Conservation (phyloP, 768 basidiomycete species). For the Pisolithus tinctorius region DNA sequence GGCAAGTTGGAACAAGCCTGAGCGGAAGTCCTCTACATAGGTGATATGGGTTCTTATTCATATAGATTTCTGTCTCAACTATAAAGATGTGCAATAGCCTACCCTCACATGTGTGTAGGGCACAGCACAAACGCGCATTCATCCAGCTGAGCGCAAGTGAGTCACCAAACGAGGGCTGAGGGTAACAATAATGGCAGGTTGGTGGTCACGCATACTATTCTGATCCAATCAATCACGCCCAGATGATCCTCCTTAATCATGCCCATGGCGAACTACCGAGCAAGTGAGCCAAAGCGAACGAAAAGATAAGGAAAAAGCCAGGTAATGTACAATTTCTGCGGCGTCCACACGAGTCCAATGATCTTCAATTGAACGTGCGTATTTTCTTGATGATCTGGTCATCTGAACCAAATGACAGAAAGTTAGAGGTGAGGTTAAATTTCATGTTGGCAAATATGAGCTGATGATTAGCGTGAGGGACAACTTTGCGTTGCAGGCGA, state of each 20-base stretch:
- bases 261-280: slow-evolving; percentile 86
- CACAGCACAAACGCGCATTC: too few relatives aligned
- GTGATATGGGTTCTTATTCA: too few relatives aligned
- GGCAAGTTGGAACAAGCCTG: too few relatives aligned
- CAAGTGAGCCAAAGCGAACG: slow-evolving; percentile 2
- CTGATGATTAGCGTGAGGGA: slow-evolving; percentile 33
- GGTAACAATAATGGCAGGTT: too few relatives aligned
- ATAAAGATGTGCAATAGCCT: too few relatives aligned
- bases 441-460: slow-evolving; percentile 90
- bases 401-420: slow-evolving; percentile 91
- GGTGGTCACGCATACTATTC: neutral
- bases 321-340: slow-evolving; percentile 80
- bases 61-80: too few relatives aligned
- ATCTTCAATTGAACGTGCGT: slow-evolving; percentile 91
- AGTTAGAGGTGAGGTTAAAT: slow-evolving; percentile 94
- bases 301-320: neutral
- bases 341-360: slow-evolving; percentile 98
- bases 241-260: slow-evolving; percentile 98
- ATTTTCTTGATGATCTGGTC: slow-evolving; percentile 93
- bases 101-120: too few relatives aligned
- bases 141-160: too few relatives aligned
- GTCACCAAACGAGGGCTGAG: too few relatives aligned
- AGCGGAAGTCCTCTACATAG: too few relatives aligned
- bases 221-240: slow-evolving; percentile 72
- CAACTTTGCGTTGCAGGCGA: neutral